Evolutionary conservation across 768 basidiomycete genomes (phyloP).

Genomic region (Dioszegia crocea): DNA sequence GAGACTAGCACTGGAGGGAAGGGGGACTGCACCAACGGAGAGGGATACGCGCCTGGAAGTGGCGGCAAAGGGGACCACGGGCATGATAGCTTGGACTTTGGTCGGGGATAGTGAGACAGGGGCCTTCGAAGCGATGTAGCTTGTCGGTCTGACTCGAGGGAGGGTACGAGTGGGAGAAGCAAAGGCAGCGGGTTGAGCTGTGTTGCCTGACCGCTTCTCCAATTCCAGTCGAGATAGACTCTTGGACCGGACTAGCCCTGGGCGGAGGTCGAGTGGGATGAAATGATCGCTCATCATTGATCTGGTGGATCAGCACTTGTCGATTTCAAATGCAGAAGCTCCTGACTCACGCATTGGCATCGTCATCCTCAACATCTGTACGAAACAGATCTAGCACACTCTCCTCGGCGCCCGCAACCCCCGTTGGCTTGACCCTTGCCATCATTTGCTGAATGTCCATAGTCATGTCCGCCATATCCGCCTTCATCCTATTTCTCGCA

Average conservation of each 20-base stretch:
- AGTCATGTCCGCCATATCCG: slow-evolving; percentile 20
- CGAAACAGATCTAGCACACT: slow-evolving; percentile 38
- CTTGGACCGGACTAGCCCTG: slow-evolving; percentile 7
- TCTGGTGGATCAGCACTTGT: slow-evolving; percentile 1
- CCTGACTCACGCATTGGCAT: slow-evolving; percentile 28
- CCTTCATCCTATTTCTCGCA: neutral
- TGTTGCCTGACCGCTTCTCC: neutral
- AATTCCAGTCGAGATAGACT: slow-evolving; percentile 8
- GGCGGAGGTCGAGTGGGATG: slow-evolving; percentile 8
- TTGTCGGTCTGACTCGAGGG: neutral
- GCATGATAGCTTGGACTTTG: neutral
- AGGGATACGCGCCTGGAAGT: slow-evolving; percentile 26
- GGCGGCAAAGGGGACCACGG: neutral
- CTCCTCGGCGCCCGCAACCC: slow-evolving; percentile 34
- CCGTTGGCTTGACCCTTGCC: slow-evolving; percentile 29
- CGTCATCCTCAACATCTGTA: slow-evolving; percentile 20
- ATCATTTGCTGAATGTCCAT: slow-evolving; percentile 36
- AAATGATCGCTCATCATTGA: slow-evolving; percentile 7
- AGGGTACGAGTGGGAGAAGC: neutral
- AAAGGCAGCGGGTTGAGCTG: neutral
- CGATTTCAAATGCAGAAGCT: too few species aligned
- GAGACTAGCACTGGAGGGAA: slow-evolving; percentile 17
- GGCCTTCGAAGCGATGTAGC: neutral
- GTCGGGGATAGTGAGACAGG: neutral
- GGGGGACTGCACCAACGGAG: slow-evolving; percentile 24